Percentiles rank a stretch among this genome's conserved stretches.
Conservation (phyloP, 805 yeast genomes). For the Pichia thaimueangensis region DNA sequence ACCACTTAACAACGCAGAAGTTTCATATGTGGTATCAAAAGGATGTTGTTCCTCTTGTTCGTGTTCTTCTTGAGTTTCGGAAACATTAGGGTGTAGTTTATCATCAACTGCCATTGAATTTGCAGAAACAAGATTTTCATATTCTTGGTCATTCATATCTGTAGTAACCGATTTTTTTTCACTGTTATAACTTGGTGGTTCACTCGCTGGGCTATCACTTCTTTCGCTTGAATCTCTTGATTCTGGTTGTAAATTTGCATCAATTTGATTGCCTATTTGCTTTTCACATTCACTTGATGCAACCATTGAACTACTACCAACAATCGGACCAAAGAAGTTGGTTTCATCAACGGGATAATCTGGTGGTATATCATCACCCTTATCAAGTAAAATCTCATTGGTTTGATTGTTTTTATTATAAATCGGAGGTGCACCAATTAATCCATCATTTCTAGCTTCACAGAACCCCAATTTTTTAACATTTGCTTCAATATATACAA, state of each 20-base stretch:
- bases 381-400: slow-evolving; percentile 53
- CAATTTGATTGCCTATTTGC: neutral
- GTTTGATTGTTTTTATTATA: slow-evolving; percentile 25
- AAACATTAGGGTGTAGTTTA: too few relatives aligned
- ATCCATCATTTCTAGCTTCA: slow-evolving; percentile 38
- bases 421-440: slow-evolving; percentile 34
- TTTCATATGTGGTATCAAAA: too few relatives aligned
- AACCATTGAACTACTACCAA: slow-evolving; percentile 2
- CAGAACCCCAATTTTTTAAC: slow-evolving; percentile 53
- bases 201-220: slow-evolving; percentile 19
- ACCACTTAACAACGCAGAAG: too few relatives aligned
- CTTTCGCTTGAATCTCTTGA: too few relatives aligned
- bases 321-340: slow-evolving; percentile 48
- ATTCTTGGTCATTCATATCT: slow-evolving; percentile 1
- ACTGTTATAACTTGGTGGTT: slow-evolving; percentile 27
- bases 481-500: slow-evolving; percentile 85
- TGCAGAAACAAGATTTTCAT: slow-evolving; percentile 1
- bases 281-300: neutral
- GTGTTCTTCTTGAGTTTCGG: neutral
- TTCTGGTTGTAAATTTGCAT: neutral
- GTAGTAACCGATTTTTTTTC: slow-evolving; percentile 12
- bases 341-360: slow-evolving; percentile 58
- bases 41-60: too few relatives aligned
- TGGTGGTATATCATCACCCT: slow-evolving; percentile 71
- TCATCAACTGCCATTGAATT: too few relatives aligned